Evolutionary conservation across 2,329 filamentous ascomycete genomes (phyloP).

Genomic region (Aspergillus sp.): DNA sequence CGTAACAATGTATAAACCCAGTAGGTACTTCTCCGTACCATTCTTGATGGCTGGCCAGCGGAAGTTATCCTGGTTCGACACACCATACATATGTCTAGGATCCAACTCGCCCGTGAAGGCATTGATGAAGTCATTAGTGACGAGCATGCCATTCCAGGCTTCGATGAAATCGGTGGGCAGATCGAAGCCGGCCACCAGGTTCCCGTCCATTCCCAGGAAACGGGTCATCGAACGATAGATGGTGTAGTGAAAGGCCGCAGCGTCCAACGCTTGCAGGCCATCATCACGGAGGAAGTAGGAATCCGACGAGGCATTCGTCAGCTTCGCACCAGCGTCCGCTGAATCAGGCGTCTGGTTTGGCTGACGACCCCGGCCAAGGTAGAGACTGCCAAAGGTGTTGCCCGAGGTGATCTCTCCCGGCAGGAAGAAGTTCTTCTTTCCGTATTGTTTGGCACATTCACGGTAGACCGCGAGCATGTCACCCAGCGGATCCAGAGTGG

Average conservation of each 20-base stretch:
- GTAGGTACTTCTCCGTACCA: constrained; percentile 57
- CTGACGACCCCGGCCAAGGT: constrained; percentile 61
- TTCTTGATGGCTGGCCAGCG: constrained; percentile 61
- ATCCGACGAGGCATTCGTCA: constrained; percentile 47
- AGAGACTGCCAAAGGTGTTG: constrained; percentile 61
- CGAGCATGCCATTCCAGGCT: constrained; percentile 57
- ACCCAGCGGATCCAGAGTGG: constrained; percentile 61
- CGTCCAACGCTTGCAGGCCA: constrained; percentile 57
- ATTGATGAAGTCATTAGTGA: constrained; percentile 62
- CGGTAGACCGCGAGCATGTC: constrained; percentile 59
- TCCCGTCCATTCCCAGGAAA: constrained; percentile 61
- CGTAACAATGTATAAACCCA: constrained; percentile 60
- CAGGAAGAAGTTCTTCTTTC: constrained; percentile 65
- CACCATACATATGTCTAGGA: constrained; percentile 64
- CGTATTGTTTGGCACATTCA: constrained; percentile 56
- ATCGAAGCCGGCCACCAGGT: constrained; percentile 55
- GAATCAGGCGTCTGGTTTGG: constrained; percentile 52
- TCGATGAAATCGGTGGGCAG: constrained; percentile 55
- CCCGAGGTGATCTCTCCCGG: constrained; percentile 64
- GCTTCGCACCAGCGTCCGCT: constrained; percentile 49
- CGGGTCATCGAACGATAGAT: constrained; percentile 61
- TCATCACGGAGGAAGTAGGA: constrained; percentile 54
- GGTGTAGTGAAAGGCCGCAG: constrained; percentile 63
- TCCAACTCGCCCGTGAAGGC: constrained; percentile 59
- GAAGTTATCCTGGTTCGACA: constrained; percentile 66